phyloP scores from a whole-genome alignment of 371 early-diverging fungal genomes.

The Syncephalis fuscata region DNA sequence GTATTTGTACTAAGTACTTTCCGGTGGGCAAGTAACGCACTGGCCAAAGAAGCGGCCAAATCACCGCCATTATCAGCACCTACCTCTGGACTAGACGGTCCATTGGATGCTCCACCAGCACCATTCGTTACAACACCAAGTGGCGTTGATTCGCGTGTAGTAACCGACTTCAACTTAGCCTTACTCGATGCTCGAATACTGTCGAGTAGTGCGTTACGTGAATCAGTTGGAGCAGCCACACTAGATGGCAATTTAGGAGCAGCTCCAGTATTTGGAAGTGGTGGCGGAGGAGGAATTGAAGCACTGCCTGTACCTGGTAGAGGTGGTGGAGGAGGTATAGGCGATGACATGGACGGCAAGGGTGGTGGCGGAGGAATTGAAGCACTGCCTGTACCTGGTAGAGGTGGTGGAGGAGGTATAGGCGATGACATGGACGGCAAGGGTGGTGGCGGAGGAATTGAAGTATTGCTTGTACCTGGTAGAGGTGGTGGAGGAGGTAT shows the following conservation, averaged over 20 bases:
- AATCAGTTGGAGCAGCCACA: constrained; percentile 9
- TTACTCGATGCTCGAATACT: constrained; percentile 25
- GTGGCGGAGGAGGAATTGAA: constrained; percentile 13
- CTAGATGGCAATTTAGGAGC: constrained; percentile 9
- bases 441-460: constrained; percentile 15
- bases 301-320: constrained; percentile 8
- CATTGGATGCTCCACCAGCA: constrained; percentile 3
- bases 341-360: constrained; percentile 12
- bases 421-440: constrained; percentile 15
- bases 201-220: constrained; percentile 18
- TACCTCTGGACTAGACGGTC: constrained; percentile 6
- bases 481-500: constrained; percentile 16
- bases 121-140: background rate
- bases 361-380: constrained; percentile 20
- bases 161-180: constrained; percentile 2
- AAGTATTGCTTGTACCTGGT: constrained; percentile 11
- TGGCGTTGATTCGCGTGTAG: background rate
- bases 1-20: constrained; percentile 4
- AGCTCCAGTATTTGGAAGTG: constrained; percentile 8
- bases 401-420: constrained; percentile 11
- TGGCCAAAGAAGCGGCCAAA: constrained; percentile 11
- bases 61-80: constrained; percentile 7
- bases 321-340: constrained; percentile 9
- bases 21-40: constrained; percentile 9
- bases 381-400: constrained; percentile 14